These are phyloP conservation scores for Nakazawaea anatomiae DNA, from an alignment of 805 yeast genomes.

Conservation along the genomic window DNA sequence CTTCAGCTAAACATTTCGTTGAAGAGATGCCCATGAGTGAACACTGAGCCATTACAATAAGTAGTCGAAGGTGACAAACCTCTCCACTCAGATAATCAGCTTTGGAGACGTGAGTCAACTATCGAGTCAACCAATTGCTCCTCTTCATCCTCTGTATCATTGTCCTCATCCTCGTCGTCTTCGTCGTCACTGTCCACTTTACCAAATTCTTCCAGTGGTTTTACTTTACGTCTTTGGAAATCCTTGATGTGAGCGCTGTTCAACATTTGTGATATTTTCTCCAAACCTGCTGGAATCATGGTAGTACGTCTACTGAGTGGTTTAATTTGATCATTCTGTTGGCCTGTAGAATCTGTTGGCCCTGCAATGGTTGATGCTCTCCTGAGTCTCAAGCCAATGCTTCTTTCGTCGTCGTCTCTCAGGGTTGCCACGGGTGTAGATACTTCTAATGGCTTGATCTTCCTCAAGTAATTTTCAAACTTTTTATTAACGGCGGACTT, in stretches of 20 bases:
- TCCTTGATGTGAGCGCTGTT: constrained; percentile 80
- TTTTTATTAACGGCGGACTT: constrained; percentile 23
- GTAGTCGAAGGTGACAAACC: too few relatives aligned
- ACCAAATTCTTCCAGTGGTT: constrained; percentile 24
- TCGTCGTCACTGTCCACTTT: constrained; percentile 31
- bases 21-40: too few relatives aligned
- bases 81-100: neutral
- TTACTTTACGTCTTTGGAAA: constrained; percentile 60
- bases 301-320: constrained; percentile 1
- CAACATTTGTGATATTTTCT: constrained; percentile 45
- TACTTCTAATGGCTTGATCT: constrained; percentile 4
- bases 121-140: neutral
- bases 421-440: neutral
- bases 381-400: constrained; percentile 14
- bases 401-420: constrained; percentile 12
- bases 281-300: constrained; percentile 23
- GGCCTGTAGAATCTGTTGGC: constrained; percentile 1
- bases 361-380: constrained; percentile 3
- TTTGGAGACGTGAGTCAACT: neutral
- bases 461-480: neutral
- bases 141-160: constrained; percentile 8
- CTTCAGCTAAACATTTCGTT: too few relatives aligned
- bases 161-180: constrained; percentile 17
- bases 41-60: too few relatives aligned
- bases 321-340: neutral